A percentile compares a stretch with the other conserved stretches of the same genome.
These are phyloP conservation scores for Yamadazyma atlantica DNA, from an alignment of 1,139 yeast genomes.

Conservation along the genomic window DNA sequence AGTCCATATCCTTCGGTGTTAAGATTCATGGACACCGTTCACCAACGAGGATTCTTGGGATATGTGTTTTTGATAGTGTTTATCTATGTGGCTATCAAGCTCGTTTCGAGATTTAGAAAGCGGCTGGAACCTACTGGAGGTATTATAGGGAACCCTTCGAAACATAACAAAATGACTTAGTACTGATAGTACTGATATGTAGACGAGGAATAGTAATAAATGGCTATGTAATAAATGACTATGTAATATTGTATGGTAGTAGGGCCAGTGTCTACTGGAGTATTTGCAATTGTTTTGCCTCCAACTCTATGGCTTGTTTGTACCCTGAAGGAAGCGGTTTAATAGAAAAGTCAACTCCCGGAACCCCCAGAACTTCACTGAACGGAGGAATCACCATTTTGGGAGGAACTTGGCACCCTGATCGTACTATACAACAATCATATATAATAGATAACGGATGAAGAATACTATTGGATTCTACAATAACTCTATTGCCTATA, in stretches of 20 bases:
- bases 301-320: conserved; percentile 41
- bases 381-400: conserved; percentile 61
- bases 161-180: too few species aligned
- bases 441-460: conserved; percentile 52
- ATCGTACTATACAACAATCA: conserved; percentile 59
- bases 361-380: conserved; percentile 47
- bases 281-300: conserved; percentile 37
- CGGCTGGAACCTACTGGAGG: conserved; percentile 12
- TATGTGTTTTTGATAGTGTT: conserved; percentile 26
- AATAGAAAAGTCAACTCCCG: conserved; percentile 31
- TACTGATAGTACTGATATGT: too few species aligned
- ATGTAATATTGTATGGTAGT: too few species aligned
- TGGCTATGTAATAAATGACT: too few species aligned
- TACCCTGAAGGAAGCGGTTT: conserved; percentile 38
- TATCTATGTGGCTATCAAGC: conserved; percentile 9
- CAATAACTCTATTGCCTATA: conserved; percentile 58
- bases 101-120: not conserved
- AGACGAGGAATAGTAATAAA: too few species aligned
- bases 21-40: conserved; percentile 45
- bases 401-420: conserved; percentile 52
- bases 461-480: conserved; percentile 44
- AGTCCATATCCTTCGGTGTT: conserved; percentile 44
- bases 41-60: conserved; percentile 45
- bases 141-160: conserved; percentile 21
- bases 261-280: too few species aligned